A percentile compares a stretch with the other conserved stretches of the same genome.
phyloP scores from a whole-genome alignment of 495 filamentous ascomycete genomes.

The Lepidopterella palustris region DNA sequence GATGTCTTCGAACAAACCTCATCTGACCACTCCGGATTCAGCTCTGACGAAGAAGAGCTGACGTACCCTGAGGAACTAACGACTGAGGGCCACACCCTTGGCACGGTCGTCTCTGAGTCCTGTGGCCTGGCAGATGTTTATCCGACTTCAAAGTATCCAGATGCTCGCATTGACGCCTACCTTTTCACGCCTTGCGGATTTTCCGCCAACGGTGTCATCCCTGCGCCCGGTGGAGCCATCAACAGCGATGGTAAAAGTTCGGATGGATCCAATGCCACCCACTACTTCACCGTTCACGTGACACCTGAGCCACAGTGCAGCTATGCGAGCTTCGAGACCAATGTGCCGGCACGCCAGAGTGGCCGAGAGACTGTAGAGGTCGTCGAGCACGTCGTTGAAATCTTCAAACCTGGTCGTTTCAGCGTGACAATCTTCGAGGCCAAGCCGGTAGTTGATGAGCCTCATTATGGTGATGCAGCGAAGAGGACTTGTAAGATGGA shows the following conservation, averaged over 20 bases:
- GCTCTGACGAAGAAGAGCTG: conserved; percentile 48
- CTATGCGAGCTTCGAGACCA: conserved; percentile 99
- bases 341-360: conserved; percentile 84
- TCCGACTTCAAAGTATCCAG: conserved; percentile 76
- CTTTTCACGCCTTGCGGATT: conserved; percentile 97
- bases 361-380: conserved; percentile 85
- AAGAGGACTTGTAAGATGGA: conserved; percentile 67
- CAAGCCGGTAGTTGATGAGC: conserved; percentile 50
- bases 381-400: conserved; percentile 85
- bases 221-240: conserved; percentile 51
- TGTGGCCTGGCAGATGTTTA: conserved; percentile 91
- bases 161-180: conserved; percentile 92
- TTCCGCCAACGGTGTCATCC: conserved; percentile 95
- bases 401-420: conserved; percentile 95
- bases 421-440: conserved; percentile 96
- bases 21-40: conserved; percentile 58
- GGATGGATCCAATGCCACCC: conserved; percentile 45
- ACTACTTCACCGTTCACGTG: conserved; percentile 99
- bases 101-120: conserved; percentile 82
- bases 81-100: conserved; percentile 90
- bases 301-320: conserved; percentile 96
- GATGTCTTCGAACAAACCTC: conserved; percentile 75
- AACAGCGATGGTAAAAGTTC: conserved; percentile 41
- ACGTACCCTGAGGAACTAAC: conserved; percentile 65
- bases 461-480: conserved; percentile 32